Evolutionary conservation across 805 yeast species (phyloP).

Genomic region (Metschnikowia lochheadii): DNA sequence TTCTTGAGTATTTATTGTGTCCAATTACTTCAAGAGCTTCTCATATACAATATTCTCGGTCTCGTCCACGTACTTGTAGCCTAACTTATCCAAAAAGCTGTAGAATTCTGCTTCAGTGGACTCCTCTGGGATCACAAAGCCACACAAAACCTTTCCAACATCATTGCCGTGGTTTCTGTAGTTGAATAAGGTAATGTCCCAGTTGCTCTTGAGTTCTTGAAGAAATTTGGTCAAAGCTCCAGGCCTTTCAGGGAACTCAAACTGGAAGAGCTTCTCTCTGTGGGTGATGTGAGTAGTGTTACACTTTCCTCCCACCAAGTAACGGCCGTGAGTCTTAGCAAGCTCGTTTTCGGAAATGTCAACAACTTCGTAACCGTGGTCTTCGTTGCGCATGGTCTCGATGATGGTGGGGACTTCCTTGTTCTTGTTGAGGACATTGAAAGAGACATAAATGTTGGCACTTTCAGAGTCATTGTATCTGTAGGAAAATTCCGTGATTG

Average conservation of each 20-base stretch:
- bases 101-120: constrained; percentile 62
- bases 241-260: constrained; percentile 97
- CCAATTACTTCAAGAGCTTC: constrained; percentile 50
- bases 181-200: constrained; percentile 95
- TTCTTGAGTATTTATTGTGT: background rate
- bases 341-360: constrained; percentile 91
- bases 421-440: constrained; percentile 72
- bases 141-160: constrained; percentile 88
- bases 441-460: constrained; percentile 86
- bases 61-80: constrained; percentile 76
- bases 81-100: constrained; percentile 62
- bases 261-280: constrained; percentile 73
- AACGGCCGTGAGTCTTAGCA: constrained; percentile 95
- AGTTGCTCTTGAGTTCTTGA: constrained; percentile 61
- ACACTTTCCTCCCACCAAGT: constrained; percentile 90
- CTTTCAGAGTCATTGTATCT: constrained; percentile 52
- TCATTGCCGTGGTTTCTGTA: constrained; percentile 97
- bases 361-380: constrained; percentile 59
- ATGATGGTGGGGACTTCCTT: constrained; percentile 67
- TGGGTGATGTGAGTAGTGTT: constrained; percentile 40
- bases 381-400: constrained; percentile 53
- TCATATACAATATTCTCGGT: constrained; percentile 82
- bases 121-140: constrained; percentile 73
- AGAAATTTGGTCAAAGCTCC: constrained; percentile 86
- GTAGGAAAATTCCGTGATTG: constrained; percentile 92